Conservation (phyloP, 108 stramenopile species). For the Cyclotella baltica region DNA sequence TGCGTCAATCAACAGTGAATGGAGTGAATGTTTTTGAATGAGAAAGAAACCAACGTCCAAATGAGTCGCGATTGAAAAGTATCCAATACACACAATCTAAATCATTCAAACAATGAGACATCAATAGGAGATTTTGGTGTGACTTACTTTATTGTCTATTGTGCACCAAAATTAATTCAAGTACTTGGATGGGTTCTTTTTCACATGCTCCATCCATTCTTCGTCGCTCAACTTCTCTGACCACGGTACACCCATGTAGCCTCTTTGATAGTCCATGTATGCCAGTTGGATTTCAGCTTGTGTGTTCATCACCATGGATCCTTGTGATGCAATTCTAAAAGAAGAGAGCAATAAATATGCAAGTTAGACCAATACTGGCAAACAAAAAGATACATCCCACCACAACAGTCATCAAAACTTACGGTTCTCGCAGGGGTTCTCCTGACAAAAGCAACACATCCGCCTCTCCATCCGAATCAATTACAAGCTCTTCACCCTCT, state of each 20-base stretch:
- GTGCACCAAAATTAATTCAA: constrained; percentile 4
- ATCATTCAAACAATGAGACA: not conserved
- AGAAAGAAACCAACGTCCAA: not conserved
- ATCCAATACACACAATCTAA: not conserved
- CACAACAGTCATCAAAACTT: not conserved
- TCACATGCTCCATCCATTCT: constrained; percentile 78
- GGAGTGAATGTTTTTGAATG: not conserved
- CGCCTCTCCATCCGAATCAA: constrained; percentile 42
- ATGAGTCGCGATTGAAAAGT: constrained; percentile 12
- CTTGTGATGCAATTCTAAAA: constrained; percentile 60
- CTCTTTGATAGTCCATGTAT: constrained; percentile 75
- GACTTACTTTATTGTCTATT: not conserved
- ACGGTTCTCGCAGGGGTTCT: constrained; percentile 68
- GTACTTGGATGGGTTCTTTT: constrained; percentile 62
- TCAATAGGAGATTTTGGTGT: not conserved
- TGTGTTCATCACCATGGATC: constrained; percentile 85
- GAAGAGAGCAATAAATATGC: not conserved
- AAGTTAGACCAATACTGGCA: not conserved
- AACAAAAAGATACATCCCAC: not conserved
- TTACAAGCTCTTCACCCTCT: constrained; percentile 37
- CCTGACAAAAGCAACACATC: constrained; percentile 78
- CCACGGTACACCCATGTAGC: constrained; percentile 80
- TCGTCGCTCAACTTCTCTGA: constrained; percentile 65
- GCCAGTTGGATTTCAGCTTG: constrained; percentile 67
- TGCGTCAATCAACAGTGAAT: not conserved